Evolutionary conservation across 2,329 filamentous ascomycete genomes (phyloP), one percentile per base, ranked within the genome.

Genomic region (Apiospora marii): DNA sequence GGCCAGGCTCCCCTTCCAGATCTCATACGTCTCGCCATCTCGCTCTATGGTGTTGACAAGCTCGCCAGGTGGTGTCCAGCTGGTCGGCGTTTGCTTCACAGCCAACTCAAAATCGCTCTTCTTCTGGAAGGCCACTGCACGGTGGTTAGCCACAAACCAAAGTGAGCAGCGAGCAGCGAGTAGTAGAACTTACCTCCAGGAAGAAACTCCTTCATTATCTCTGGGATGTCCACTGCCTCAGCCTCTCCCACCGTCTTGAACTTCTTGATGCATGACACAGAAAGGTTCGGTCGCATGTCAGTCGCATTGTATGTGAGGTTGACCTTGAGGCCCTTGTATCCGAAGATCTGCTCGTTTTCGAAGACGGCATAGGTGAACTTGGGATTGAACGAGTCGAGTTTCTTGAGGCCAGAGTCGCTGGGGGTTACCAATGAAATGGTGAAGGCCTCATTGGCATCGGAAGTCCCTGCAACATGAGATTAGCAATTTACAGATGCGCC

Each of bases 311-410:
- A 92, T 74, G 90, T 90, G 71, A 98, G 84, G 74, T 90, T 89
- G 79, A 98, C 92, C 75, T 91, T 90, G 71, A 98, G 88, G 71
- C 91, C 91, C 80, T 94, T 92, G 86, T 98, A 98, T 49, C 96
- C 96, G 78, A 97, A 95, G 75, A 98, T 96, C 43, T 88, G 89
- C 82, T 99, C 95, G 12, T 96, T 92, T n/a, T 98, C 93, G 77
- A 98, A 98, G 75, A 99, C 93, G 1, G 94, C 87, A 82, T 98
- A 98, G 24, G 96, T 98, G 81, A 95, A 97, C 79, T 90, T 89
- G 0, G 96, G 97, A 74, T 94, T 88, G 82, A 99, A 98, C 41
- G 89, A 88, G 37, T 89, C 87, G 76, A 92, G 84, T 44, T 87
- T 89, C 77, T 89, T 90, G 69, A 88, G 79, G 75, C 86, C 85